Evolutionary conservation across 495 filamentous ascomycete genomes (phyloP).

Genomic region (Beverwykella pulmonaria): DNA sequence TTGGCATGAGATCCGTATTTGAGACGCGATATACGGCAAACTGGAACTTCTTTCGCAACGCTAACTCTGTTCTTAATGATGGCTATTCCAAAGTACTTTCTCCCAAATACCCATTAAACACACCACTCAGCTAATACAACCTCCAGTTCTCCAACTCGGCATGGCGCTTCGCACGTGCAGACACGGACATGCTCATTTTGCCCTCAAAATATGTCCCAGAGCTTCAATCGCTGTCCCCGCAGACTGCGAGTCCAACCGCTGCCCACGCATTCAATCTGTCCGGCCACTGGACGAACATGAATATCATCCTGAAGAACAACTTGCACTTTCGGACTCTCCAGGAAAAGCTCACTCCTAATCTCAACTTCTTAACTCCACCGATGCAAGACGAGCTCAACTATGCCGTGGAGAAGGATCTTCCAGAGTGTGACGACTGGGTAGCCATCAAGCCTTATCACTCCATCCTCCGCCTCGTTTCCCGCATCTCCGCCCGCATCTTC

Average conservation of each 20-base stretch:
- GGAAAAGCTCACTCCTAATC: constrained; percentile 18
- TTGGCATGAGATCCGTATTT: constrained; percentile 11
- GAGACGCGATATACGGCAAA: constrained; percentile 11
- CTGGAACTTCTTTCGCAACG: constrained; percentile 19
- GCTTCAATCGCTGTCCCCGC: constrained; percentile 3
- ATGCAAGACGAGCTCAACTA: constrained; percentile 21
- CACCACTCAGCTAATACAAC: neutral
- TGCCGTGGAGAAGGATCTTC: constrained; percentile 10
- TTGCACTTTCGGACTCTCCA: constrained; percentile 21
- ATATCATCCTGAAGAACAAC: constrained; percentile 21
- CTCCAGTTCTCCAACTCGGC: constrained; percentile 5
- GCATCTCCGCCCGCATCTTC: constrained; percentile 15
- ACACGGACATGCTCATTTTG: constrained; percentile 22
- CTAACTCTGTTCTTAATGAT: constrained; percentile 37
- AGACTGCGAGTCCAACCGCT: constrained; percentile 4
- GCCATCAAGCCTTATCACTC: constrained; percentile 15
- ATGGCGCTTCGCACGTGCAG: constrained; percentile 16
- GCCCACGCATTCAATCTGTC: constrained; percentile 17
- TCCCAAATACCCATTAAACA: neutral
- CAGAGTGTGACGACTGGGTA: constrained; percentile 14
- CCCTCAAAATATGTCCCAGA: constrained; percentile 25
- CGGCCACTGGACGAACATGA: constrained; percentile 13
- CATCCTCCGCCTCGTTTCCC: constrained; percentile 15
- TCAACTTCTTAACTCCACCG: neutral
- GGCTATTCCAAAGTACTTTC: constrained; percentile 54